phyloP scores from a whole-genome alignment of 176 grass and related monocot genomes.

The Triticum urartu region DNA sequence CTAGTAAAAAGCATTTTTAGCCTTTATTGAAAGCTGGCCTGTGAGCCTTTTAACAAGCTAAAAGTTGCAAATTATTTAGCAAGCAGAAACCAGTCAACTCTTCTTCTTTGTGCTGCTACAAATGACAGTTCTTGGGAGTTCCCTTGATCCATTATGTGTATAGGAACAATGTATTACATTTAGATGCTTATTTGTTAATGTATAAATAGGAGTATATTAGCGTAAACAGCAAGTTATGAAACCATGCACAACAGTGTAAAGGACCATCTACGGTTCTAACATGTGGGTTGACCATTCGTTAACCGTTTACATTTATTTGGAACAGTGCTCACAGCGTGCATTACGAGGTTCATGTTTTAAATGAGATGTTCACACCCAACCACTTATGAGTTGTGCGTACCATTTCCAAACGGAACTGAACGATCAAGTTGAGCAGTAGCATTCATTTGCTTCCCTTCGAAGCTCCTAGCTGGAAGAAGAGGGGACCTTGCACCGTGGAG shows the following conservation, averaged over 20 bases:
- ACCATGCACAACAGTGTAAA: neutral
- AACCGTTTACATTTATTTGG: neutral
- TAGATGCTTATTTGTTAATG: neutral
- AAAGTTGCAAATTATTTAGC: neutral
- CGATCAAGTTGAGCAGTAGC: neutral
- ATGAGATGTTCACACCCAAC: neutral
- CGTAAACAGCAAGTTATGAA: neutral
- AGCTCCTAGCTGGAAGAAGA: neutral
- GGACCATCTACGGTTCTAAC: neutral
- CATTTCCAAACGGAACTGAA: neutral
- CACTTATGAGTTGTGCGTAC: too few species aligned
- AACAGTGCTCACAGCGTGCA: neutral
- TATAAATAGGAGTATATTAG: neutral
- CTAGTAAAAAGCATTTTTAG: neutral
- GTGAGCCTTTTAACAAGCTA: neutral
- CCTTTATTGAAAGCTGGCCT: neutral
- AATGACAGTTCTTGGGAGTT: neutral
- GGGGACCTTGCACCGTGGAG: neutral
- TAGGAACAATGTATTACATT: neutral
- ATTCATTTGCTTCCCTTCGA: conserved; percentile 4
- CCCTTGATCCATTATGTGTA: neutral
- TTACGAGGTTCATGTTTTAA: conserved; percentile 16
- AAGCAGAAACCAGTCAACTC: neutral
- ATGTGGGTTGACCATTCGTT: neutral
- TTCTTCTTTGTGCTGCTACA: neutral